These are phyloP conservation scores for Salix udensis DNA, from an alignment of 345 rosid genomes.

Conservation along the genomic window DNA sequence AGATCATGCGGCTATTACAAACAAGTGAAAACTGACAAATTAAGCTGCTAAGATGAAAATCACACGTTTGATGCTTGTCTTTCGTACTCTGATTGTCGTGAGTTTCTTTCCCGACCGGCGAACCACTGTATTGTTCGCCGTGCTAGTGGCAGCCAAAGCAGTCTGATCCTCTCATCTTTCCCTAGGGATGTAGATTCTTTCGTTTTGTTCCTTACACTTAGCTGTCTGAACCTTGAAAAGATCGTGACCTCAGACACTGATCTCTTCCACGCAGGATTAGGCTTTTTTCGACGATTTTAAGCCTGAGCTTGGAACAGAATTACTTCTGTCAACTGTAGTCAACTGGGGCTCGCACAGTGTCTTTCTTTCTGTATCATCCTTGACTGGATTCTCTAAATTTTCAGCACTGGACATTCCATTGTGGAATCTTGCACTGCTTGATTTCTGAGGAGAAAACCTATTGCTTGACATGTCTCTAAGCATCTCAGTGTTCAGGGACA, in stretches of 20 bases:
- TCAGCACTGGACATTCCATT: constrained; percentile 6
- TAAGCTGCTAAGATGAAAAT: not conserved
- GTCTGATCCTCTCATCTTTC: constrained; percentile 35
- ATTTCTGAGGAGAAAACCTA: constrained; percentile 16
- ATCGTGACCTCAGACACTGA: constrained; percentile 48
- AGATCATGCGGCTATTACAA: not conserved
- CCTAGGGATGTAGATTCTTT: constrained; percentile 3
- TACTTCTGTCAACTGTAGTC: constrained; percentile 5
- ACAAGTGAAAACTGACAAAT: not conserved
- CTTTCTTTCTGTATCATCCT: constrained; percentile 42
- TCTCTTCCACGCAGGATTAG: constrained; percentile 25
- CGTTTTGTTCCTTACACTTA: constrained; percentile 1
- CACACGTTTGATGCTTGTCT: constrained; percentile 9
- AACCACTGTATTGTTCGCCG: constrained; percentile 43
- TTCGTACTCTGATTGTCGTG: not conserved
- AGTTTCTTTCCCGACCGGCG: constrained; percentile 25
- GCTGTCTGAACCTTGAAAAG: constrained; percentile 31
- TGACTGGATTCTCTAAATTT: constrained; percentile 14
- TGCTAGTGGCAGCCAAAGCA: constrained; percentile 45
- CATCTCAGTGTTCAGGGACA: constrained; percentile 45
- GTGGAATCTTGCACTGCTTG: constrained; percentile 16
- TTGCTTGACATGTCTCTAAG: constrained; percentile 25
- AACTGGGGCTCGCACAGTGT: constrained; percentile 28
- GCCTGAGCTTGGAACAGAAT: constrained; percentile 19
- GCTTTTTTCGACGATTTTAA: constrained; percentile 13